Evolutionary conservation across 2,329 filamentous ascomycete genomes (phyloP), one percentile per base, ranked within the genome.

Genomic region (Colletotrichum lentis): DNA sequence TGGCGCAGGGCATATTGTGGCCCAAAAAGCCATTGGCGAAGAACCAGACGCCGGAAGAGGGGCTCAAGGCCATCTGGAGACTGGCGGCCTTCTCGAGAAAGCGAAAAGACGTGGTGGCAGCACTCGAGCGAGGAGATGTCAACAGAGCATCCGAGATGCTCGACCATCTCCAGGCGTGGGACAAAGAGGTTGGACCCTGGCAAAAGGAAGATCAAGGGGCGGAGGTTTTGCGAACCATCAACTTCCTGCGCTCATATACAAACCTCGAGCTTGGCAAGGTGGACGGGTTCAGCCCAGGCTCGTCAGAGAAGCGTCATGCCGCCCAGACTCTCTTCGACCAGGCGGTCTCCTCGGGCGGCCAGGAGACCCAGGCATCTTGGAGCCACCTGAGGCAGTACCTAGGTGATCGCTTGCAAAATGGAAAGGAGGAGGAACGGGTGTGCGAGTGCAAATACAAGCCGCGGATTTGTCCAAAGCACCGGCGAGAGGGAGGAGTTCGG

Each of bases 361-460:
- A 20, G 43, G 65, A 22, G 16, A 20, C 5, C 31, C 46, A n/a
- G 14, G 11, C 8, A 24, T 43, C 61, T 14, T 68, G 65, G 65
- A 12, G 3, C 14, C 47, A 50, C 2, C 18, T 69, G 39, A 43
- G 39, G 37, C 7, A 24, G 16, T 8, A 56, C 20, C 43, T 69
- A 14, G 10, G 27, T n/a, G 8, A 31, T 12, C 41, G 35, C n/a
- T 14, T 60, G 10, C 3, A 22, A 3, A 11, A 6, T 18, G 12
- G n/a, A 10, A 20, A 56, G 6, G 35, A 56, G 3, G 22, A 52
- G n/a, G 35, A 44, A 10, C n/a, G 52, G 4, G 12, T 12, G 2
- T 66, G 56, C 37, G 62, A 55, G 6, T 66, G 62, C 62, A 56
- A 52, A 37, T 55, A 41, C 55, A 65, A 66, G 50, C n/a, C 50